Conservation (phyloP, 2,329 filamentous ascomycete species). For the Neophaeococcomyces aloes region DNA sequence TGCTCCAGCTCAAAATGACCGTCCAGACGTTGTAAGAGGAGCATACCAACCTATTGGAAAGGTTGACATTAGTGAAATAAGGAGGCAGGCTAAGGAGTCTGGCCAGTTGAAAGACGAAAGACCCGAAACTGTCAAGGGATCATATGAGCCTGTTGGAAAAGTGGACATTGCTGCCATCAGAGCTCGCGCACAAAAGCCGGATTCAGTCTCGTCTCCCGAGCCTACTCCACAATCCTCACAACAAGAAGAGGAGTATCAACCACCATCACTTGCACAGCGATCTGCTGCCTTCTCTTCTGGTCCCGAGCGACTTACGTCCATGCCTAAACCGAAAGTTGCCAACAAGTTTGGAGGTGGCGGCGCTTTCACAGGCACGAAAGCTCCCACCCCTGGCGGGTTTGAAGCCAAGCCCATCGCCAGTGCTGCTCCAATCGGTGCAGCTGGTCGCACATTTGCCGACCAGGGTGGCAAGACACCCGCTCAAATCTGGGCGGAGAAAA, state of each 20-base stretch:
- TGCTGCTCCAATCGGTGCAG: slow-evolving; percentile 59
- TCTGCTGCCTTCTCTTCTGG: slow-evolving; percentile 58
- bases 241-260: slow-evolving; percentile 38
- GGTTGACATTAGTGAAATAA: slow-evolving; percentile 89
- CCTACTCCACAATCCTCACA: slow-evolving; percentile 39
- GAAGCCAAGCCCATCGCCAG: slow-evolving; percentile 50
- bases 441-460: slow-evolving; percentile 88
- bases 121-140: slow-evolving; percentile 75
- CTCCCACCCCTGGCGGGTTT: slow-evolving; percentile 64
- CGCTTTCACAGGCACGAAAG: slow-evolving; percentile 78
- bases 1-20: slow-evolving; percentile 37
- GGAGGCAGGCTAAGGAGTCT: slow-evolving; percentile 58
- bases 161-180: slow-evolving; percentile 94
- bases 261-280: slow-evolving; percentile 62
- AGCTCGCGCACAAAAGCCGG: slow-evolving; percentile 63
- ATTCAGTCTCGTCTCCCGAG: slow-evolving; percentile 25
- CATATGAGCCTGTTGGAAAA: slow-evolving; percentile 91
- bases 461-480: slow-evolving; percentile 92
- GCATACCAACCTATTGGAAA: slow-evolving; percentile 91
- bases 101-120: slow-evolving; percentile 55
- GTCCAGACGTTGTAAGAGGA: slow-evolving; percentile 63
- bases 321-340: slow-evolving; percentile 90
- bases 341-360: slow-evolving; percentile 65
- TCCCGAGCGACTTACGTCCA: slow-evolving; percentile 69
- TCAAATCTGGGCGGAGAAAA: slow-evolving; percentile 95